Conservation (phyloP, 2,329 filamentous ascomycete genomes). For the Xylaria multiplex region DNA sequence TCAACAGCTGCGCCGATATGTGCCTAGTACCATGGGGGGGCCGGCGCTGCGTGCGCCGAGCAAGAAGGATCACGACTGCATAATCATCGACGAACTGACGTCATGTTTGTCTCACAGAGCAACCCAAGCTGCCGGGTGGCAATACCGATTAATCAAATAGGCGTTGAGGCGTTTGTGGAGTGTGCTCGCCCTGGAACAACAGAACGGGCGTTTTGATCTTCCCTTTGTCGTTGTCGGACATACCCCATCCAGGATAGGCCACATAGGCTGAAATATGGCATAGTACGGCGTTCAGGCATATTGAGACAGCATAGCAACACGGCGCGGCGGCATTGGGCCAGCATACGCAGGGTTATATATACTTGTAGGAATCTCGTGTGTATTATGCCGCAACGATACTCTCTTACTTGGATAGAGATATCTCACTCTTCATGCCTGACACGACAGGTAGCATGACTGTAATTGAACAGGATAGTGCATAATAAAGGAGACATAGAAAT, state of each 20-base stretch:
- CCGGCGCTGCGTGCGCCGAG: conserved; percentile 7
- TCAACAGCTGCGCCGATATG: too few species aligned
- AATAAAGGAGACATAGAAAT: not conserved
- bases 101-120: conserved; percentile 20
- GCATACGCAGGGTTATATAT: conserved; percentile 35
- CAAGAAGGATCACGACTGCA: conserved; percentile 14
- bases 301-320: conserved; percentile 33
- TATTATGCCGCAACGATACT: conserved; percentile 19
- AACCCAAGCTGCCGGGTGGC: conserved; percentile 4
- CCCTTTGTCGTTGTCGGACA: conserved; percentile 31
- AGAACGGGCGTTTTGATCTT: conserved; percentile 21
- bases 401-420: conserved; percentile 10
- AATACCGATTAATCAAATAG: conserved; percentile 29
- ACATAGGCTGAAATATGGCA: conserved; percentile 23
- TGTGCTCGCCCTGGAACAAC: conserved; percentile 14
- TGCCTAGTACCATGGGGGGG: conserved; percentile 1
- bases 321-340: conserved; percentile 24
- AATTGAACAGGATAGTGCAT: not conserved
- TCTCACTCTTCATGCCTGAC: not conserved
- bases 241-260: conserved; percentile 28
- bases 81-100: conserved; percentile 26
- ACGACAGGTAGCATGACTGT: not conserved
- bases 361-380: conserved; percentile 19
- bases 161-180: conserved; percentile 31
- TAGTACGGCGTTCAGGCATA: conserved; percentile 36